A percentile compares a stretch with the other conserved stretches of the same genome.
These are phyloP conservation scores for Pseudonitzschia delicatissima DNA, from an alignment of 108 stramenopile genomes.

Conservation along the genomic window DNA sequence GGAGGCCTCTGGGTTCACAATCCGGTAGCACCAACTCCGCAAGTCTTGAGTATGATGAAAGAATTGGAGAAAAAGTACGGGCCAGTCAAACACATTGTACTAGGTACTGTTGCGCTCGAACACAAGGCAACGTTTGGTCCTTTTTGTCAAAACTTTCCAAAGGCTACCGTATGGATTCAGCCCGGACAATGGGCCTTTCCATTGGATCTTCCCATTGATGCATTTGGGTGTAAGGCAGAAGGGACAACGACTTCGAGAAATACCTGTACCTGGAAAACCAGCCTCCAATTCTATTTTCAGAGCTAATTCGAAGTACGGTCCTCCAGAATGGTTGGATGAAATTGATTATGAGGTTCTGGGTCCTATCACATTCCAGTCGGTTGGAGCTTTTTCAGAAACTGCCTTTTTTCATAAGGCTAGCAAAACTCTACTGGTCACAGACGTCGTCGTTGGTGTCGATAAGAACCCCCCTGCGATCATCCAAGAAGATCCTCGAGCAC, in stretches of 20 bases:
- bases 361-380: slow-evolving; percentile 73
- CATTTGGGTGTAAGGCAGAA: slow-evolving; percentile 57
- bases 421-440: slow-evolving; percentile 82
- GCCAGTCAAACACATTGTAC: slow-evolving; percentile 81
- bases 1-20: slow-evolving; percentile 87
- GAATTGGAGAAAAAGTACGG: slow-evolving; percentile 66
- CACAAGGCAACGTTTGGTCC: slow-evolving; percentile 90
- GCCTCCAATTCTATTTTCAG: slow-evolving; percentile 31
- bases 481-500: slow-evolving; percentile 70
- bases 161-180: slow-evolving; percentile 81
- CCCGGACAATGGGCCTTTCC: slow-evolving; percentile 89
- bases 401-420: slow-evolving; percentile 83
- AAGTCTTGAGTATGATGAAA: slow-evolving; percentile 65
- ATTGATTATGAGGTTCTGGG: slow-evolving; percentile 82
- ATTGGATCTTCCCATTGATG: slow-evolving; percentile 65
- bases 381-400: slow-evolving; percentile 86
- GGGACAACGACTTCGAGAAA: slow-evolving; percentile 46
- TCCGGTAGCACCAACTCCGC: slow-evolving; percentile 90
- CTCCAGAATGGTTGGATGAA: slow-evolving; percentile 77
- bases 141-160: slow-evolving; percentile 74
- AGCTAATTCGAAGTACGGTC: slow-evolving; percentile 27
- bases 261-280: slow-evolving; percentile 43
- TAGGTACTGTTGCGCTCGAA: slow-evolving; percentile 88
- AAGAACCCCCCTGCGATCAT: slow-evolving; percentile 74
- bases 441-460: slow-evolving; percentile 77